A percentile compares a stretch with the other conserved stretches of the same genome.
Evolutionary conservation across 306 rosid species (phyloP).

Genomic region (Myrica gale): DNA sequence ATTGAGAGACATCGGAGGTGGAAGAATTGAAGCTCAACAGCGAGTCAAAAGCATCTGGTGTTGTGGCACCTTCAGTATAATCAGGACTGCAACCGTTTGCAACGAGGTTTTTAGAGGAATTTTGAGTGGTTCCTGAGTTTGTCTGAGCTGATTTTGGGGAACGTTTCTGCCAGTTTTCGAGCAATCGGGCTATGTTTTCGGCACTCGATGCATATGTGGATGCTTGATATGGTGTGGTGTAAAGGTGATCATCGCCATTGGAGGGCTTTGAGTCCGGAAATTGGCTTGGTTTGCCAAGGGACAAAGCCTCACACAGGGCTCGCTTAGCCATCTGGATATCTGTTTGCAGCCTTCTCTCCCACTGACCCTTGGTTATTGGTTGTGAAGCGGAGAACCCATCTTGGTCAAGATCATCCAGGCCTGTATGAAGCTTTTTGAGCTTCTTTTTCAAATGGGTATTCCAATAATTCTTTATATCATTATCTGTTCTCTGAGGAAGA

Average conservation of each 20-base stretch:
- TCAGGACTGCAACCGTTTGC: conserved; percentile 38
- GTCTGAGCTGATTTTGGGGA: conserved; percentile 41
- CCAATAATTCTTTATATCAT: conserved; percentile 67
- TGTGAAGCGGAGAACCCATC: conserved; percentile 33
- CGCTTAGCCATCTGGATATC: conserved; percentile 83
- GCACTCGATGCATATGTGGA: conserved; percentile 68
- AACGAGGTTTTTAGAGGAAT: conserved; percentile 20
- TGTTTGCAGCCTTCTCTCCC: conserved; percentile 95
- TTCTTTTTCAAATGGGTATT: conserved; percentile 67
- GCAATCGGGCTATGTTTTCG: conserved; percentile 68
- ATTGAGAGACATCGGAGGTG: conserved; percentile 35
- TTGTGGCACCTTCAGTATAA: conserved; percentile 39
- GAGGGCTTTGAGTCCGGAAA: conserved; percentile 39
- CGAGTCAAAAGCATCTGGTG: conserved; percentile 48
- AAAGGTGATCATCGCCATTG: background rate
- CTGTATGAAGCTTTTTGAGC: conserved; percentile 32
- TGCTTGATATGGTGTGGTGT: conserved; percentile 7
- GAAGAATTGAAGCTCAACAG: conserved; percentile 47
- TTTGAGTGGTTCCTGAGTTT: conserved; percentile 12
- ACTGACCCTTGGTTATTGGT: conserved; percentile 63
- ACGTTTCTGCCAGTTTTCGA: conserved; percentile 68
- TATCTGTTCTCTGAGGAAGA: conserved; percentile 66
- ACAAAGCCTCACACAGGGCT: conserved; percentile 80
- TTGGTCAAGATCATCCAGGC: conserved; percentile 24
- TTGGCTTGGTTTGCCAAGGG: conserved; percentile 48